Percentiles rank a stretch among this genome's conserved stretches.
phyloP scores from a whole-genome alignment of 2,329 filamentous ascomycete genomes.

The Coniella lustricola region DNA sequence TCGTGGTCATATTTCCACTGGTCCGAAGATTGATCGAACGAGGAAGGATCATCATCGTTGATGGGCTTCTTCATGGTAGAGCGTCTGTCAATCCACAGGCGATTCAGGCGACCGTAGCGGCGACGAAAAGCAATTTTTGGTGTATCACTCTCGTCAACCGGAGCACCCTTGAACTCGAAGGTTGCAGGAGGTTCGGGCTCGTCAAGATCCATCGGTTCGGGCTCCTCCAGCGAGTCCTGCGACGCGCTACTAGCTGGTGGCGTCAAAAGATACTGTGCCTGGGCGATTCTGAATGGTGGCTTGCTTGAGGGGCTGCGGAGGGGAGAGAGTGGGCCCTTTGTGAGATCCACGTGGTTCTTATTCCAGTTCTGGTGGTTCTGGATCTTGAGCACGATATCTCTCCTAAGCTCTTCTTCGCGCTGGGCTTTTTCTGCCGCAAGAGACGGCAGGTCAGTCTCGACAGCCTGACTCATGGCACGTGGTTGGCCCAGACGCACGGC shows the following conservation, averaged over 20 bases:
- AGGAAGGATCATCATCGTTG: constrained; percentile 29
- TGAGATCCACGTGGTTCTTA: constrained; percentile 79
- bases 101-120: constrained; percentile 75
- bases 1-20: constrained; percentile 85
- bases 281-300: constrained; percentile 62
- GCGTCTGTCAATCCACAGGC: constrained; percentile 82
- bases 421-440: constrained; percentile 72
- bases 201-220: constrained; percentile 45
- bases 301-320: constrained; percentile 58
- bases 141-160: constrained; percentile 32
- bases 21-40: constrained; percentile 42
- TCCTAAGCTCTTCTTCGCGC: constrained; percentile 72
- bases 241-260: constrained; percentile 48
- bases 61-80: constrained; percentile 49
- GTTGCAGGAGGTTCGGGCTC: constrained; percentile 32
- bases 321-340: constrained; percentile 76
- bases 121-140: constrained; percentile 65
- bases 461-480: constrained; percentile 46
- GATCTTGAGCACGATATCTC: constrained; percentile 80
- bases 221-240: constrained; percentile 37
- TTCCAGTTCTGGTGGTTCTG: constrained; percentile 90
- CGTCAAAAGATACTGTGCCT: constrained; percentile 63
- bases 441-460: constrained; percentile 72
- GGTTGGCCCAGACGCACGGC: constrained; percentile 26
- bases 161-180: constrained; percentile 40